Conservation (phyloP, 805 yeast species). For the Cephaloascus albidus region DNA sequence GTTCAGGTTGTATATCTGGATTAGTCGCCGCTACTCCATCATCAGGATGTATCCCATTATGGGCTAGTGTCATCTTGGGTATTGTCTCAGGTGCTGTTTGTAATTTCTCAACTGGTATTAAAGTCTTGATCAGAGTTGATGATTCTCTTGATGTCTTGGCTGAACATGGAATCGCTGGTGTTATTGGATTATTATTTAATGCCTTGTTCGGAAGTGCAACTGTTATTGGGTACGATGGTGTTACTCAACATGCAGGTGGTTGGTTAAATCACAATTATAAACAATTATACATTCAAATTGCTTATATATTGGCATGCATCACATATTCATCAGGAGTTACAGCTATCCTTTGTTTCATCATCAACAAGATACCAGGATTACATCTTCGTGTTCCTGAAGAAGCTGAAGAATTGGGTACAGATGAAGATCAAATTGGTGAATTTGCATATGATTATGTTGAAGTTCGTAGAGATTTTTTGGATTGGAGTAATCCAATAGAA, state of each 20-base stretch:
- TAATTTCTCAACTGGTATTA: slow-evolving; percentile 83
- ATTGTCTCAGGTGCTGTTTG: slow-evolving; percentile 73
- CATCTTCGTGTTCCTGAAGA: slow-evolving; percentile 72
- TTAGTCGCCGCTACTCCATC: slow-evolving; percentile 96
- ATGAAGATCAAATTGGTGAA: slow-evolving; percentile 96
- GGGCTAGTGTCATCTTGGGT: slow-evolving; percentile 87
- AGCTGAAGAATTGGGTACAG: slow-evolving; percentile 85
- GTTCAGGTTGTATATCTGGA: slow-evolving; percentile 94
- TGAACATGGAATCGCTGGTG: slow-evolving; percentile 98
- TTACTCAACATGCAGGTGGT: slow-evolving; percentile 80
- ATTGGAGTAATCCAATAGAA: slow-evolving; percentile 36
- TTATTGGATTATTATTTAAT: slow-evolving; percentile 82
- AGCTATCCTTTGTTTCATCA: slow-evolving; percentile 60
- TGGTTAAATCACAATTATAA: slow-evolving; percentile 88
- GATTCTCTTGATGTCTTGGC: slow-evolving; percentile 93
- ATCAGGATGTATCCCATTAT: slow-evolving; percentile 82
- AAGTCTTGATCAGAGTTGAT: slow-evolving; percentile 73
- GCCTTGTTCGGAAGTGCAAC: slow-evolving; percentile 81
- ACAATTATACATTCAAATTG: slow-evolving; percentile 86
- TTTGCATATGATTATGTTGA: slow-evolving; percentile 98
- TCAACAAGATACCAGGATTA: slow-evolving; percentile 75
- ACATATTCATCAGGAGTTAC: slow-evolving; percentile 77
- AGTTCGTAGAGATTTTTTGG: slow-evolving; percentile 83
- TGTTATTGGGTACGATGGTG: slow-evolving; percentile 87
- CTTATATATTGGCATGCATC: slow-evolving; percentile 62